phyloP scores from a whole-genome alignment of 2,329 filamentous ascomycete genomes.

The Sporothrix pseudoabietina region DNA sequence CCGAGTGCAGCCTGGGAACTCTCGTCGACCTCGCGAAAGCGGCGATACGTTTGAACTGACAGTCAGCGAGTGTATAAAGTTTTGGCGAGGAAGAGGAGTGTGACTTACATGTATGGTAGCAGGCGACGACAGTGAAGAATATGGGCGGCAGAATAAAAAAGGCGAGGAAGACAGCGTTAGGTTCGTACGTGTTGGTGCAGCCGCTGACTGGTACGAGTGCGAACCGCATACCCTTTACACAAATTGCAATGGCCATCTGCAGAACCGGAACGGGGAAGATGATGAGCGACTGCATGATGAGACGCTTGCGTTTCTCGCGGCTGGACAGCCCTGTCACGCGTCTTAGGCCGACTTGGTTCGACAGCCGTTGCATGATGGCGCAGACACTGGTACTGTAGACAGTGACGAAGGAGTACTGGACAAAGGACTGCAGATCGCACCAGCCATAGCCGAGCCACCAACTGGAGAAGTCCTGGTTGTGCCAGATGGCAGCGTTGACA shows the following conservation, averaged over 20 bases:
- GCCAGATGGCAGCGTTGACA: conserved; percentile 58
- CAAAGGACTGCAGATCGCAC: conserved; percentile 55
- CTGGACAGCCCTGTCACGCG: conserved; percentile 46
- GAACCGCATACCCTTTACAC: conserved; percentile 53
- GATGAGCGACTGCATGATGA: conserved; percentile 53
- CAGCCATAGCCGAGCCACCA: conserved; percentile 58
- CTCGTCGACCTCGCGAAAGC: conserved; percentile 52
- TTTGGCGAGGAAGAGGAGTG: neutral
- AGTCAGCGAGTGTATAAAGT: conserved; percentile 11
- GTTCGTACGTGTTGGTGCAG: conserved; percentile 50
- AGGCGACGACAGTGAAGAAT: conserved; percentile 48
- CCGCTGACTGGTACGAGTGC: conserved; percentile 54
- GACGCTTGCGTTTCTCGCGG: conserved; percentile 48
- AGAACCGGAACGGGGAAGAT: conserved; percentile 58
- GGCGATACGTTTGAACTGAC: conserved; percentile 51
- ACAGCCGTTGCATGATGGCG: conserved; percentile 58
- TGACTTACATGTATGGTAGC: conserved; percentile 47
- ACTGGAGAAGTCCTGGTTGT: conserved; percentile 49
- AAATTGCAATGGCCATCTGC: conserved; percentile 53
- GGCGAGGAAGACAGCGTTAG: conserved; percentile 52
- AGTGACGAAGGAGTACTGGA: conserved; percentile 44
- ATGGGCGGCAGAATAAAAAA: conserved; percentile 53
- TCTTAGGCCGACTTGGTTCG: conserved; percentile 52
- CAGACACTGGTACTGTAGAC: conserved; percentile 56
- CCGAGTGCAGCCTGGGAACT: conserved; percentile 46